Percentiles rank a stretch among this genome's conserved stretches.
Conservation (phyloP, 1,139 yeast species). For the Saccharomyces hybrid region DNA sequence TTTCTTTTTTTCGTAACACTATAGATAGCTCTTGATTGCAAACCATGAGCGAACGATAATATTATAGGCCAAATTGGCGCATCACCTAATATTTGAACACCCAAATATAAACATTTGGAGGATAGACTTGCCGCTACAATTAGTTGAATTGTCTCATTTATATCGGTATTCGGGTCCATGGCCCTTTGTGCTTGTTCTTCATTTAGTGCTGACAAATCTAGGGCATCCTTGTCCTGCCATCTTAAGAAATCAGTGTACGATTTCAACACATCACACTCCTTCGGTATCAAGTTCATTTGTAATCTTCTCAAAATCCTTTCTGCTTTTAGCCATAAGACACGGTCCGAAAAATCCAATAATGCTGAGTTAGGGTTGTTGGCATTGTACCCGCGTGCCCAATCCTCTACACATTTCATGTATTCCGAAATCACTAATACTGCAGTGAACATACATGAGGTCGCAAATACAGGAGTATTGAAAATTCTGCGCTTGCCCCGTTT, state of each 20-base stretch:
- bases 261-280: constrained; percentile 35
- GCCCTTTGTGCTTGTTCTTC: constrained; percentile 39
- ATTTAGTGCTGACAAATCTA: constrained; percentile 42
- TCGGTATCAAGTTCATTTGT: constrained; percentile 45
- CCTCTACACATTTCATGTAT: constrained; percentile 49
- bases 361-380: constrained; percentile 15
- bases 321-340: constrained; percentile 34
- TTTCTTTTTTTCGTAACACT: constrained; percentile 17
- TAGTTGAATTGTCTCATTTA: constrained; percentile 37
- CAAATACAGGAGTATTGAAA: constrained; percentile 65
- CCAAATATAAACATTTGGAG: constrained; percentile 52
- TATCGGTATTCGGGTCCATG: constrained; percentile 36
- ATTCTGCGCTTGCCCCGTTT: constrained; percentile 58
- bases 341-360: constrained; percentile 30
- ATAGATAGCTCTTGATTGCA: constrained; percentile 54
- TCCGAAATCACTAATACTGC: constrained; percentile 55
- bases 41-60: constrained; percentile 66
- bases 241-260: constrained; percentile 51
- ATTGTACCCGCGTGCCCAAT: constrained; percentile 36
- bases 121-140: constrained; percentile 45
- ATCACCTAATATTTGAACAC: constrained; percentile 68
- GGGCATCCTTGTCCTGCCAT: constrained; percentile 47
- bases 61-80: constrained; percentile 85
- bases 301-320: constrained; percentile 44
- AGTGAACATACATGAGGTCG: constrained; percentile 59